Evolutionary conservation across 2,329 filamentous ascomycete species (phyloP).

Genomic region (Helotiales sp.): DNA sequence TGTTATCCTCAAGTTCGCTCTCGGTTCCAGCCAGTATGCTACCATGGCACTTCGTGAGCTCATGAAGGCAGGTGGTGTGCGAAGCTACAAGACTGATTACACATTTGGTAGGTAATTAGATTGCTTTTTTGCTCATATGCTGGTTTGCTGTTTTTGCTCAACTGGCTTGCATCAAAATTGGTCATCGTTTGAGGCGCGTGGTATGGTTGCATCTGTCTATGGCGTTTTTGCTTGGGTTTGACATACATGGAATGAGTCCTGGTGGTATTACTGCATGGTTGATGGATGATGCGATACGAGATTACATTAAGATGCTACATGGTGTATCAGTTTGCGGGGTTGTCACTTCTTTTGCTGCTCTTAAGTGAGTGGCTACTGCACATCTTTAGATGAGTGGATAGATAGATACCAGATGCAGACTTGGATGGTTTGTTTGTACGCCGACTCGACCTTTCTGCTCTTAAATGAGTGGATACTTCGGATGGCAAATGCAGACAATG

Average conservation of each 20-base stretch:
- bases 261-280: not conserved
- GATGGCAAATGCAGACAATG: not conserved
- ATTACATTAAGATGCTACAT: too few relatives aligned
- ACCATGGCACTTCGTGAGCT: conserved; percentile 81
- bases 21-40: conserved; percentile 79
- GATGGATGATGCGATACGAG: conserved; percentile 1
- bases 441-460: too few relatives aligned
- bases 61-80: conserved; percentile 66
- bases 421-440: too few relatives aligned
- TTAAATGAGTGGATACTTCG: not conserved
- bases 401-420: not conserved
- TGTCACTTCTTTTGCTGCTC: not conserved
- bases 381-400: not conserved
- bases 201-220: conserved; percentile 6
- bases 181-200: not conserved
- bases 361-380: not conserved
- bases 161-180: too few relatives aligned
- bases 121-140: too few relatives aligned
- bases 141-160: too few relatives aligned
- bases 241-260: conserved; percentile 6
- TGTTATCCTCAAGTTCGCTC: conserved; percentile 70
- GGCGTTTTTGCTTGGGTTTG: conserved; percentile 1
- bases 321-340: not conserved
- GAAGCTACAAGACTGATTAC: conserved; percentile 63
- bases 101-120: conserved; percentile 30